A percentile compares a stretch with the other conserved stretches of the same genome.
Conservation (phyloP, 176 grass and related monocot species). For the Bothriochloa decipiens region DNA sequence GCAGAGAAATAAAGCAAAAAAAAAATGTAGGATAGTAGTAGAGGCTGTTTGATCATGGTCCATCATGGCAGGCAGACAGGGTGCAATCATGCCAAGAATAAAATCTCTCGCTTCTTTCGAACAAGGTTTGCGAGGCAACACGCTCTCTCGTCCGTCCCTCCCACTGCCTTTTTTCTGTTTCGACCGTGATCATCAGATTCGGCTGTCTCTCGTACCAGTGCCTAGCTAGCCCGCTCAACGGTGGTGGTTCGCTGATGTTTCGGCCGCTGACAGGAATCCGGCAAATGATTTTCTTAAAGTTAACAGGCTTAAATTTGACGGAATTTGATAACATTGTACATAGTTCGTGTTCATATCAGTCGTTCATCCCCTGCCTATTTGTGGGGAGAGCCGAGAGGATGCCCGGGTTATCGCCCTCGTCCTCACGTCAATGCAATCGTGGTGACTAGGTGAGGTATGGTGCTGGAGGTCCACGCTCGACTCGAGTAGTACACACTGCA, state of each 20-base stretch:
- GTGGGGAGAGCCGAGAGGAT: neutral
- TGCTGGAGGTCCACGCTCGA: neutral
- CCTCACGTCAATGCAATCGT: neutral
- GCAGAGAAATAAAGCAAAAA: neutral
- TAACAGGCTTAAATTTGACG: neutral
- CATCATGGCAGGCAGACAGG: neutral
- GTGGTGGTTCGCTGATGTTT: neutral
- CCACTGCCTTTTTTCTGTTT: neutral
- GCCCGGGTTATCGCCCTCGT: neutral
- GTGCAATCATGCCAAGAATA: conserved; percentile 34
- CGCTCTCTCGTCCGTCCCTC: neutral
- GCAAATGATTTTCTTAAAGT: neutral
- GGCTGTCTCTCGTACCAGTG: neutral
- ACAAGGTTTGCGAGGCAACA: neutral
- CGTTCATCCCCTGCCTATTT: neutral
- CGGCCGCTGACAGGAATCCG: no score
- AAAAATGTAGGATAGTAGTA: neutral
- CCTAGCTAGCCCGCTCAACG: no score
- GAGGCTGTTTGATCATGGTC: neutral
- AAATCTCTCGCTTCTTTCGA: neutral
- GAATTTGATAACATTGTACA: neutral
- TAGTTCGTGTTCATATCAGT: neutral
- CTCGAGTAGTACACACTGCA: neutral
- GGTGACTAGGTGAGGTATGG: neutral
- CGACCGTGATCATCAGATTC: neutral